Conservation (phyloP, 331 rosid genomes). For the Malus hybrid region DNA sequence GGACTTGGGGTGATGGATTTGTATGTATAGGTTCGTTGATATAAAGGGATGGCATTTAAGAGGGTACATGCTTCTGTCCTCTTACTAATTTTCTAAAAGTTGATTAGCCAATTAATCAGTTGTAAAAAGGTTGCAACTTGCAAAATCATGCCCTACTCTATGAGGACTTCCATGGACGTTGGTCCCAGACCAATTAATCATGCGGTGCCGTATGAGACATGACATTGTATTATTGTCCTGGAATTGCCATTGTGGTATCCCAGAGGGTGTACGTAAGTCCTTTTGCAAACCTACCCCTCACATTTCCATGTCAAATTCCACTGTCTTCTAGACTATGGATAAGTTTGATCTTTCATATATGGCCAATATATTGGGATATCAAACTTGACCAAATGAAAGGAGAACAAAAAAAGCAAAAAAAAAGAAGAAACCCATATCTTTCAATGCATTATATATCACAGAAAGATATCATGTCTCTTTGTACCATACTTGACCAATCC, state of each 20-base stretch:
- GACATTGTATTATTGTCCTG: too few species aligned
- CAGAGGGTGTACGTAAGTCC: not conserved
- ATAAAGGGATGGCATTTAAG: not conserved
- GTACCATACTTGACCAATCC: too few species aligned
- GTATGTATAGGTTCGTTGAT: not conserved
- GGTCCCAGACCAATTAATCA: not conserved
- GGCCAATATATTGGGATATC: not conserved
- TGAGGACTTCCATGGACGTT: not conserved
- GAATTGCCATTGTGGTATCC: too few species aligned
- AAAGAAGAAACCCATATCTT: too few species aligned
- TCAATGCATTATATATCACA: too few species aligned
- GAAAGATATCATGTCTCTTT: too few species aligned
- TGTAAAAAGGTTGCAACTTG: not conserved
- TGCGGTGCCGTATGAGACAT: too few species aligned
- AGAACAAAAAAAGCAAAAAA: too few species aligned
- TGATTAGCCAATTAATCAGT: slow-evolving; percentile 3
- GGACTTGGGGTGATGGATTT: slow-evolving; percentile 3
- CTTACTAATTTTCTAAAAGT: not conserved
- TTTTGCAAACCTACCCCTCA: not conserved
- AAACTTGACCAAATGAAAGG: not conserved
- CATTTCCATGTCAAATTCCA: not conserved
- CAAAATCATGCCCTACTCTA: slow-evolving; percentile 14
- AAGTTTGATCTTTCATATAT: not conserved
- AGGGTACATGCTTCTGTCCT: slow-evolving; percentile 12
- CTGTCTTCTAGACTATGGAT: not conserved